Evolutionary conservation across 108 stramenopile genomes (phyloP).

Genomic region (Skeletonema tropicum): DNA sequence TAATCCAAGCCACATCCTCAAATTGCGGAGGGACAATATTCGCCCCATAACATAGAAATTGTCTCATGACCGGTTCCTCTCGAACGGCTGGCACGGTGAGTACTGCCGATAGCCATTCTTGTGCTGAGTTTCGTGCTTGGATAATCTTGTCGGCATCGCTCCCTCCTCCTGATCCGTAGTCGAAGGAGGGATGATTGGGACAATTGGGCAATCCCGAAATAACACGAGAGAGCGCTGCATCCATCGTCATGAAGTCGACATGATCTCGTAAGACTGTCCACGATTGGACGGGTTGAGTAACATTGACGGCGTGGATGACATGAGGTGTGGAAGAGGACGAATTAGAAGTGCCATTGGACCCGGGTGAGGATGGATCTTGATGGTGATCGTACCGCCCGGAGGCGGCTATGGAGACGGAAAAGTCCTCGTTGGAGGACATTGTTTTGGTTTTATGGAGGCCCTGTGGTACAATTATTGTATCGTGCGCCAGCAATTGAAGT

Average conservation of each 20-base stretch:
- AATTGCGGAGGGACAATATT: constrained; percentile 87
- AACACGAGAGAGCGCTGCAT: constrained; percentile 44
- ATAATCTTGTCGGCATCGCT: constrained; percentile 48
- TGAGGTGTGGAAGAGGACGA: constrained; percentile 18
- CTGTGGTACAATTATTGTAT: too few relatives aligned
- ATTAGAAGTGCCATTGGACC: not conserved
- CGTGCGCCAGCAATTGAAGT: too few relatives aligned
- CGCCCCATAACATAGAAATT: constrained; percentile 79
- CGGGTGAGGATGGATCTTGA: constrained; percentile 9
- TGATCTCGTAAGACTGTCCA: constrained; percentile 90
- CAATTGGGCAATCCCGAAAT: constrained; percentile 51
- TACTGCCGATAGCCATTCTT: constrained; percentile 70
- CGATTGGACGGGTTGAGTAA: constrained; percentile 80
- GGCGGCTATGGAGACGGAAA: constrained; percentile 37
- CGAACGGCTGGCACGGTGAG: constrained; percentile 65
- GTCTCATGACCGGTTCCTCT: constrained; percentile 64
- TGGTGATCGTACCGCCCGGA: constrained; percentile 18
- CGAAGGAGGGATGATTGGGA: constrained; percentile 31
- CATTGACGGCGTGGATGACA: constrained; percentile 77
- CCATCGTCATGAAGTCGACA: constrained; percentile 69
- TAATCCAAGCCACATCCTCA: constrained; percentile 77
- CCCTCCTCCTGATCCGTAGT: not conserved
- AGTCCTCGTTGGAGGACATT: constrained; percentile 29
- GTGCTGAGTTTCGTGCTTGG: constrained; percentile 60
- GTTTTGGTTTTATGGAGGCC: not conserved